phyloP scores from a whole-genome alignment of 2,329 filamentous ascomycete genomes.

The Colletotrichum sp. region DNA sequence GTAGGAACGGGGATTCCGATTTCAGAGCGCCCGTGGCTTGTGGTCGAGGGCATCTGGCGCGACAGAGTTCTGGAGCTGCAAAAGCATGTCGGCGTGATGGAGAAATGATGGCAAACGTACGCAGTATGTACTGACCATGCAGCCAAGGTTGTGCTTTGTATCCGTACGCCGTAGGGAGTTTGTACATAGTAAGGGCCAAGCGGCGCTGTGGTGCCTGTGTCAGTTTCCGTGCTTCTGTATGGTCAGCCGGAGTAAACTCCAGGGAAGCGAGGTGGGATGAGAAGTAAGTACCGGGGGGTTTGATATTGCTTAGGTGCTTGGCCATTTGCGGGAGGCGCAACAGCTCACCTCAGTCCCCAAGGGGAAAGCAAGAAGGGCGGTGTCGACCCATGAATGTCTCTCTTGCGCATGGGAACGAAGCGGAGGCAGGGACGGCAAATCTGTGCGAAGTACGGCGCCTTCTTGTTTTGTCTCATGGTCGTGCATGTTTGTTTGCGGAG shows the following conservation, averaged over 20 bases:
- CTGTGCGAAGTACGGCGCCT: background rate
- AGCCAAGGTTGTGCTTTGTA: background rate
- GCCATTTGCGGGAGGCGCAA: background rate
- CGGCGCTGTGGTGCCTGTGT: background rate
- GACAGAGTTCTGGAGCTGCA: background rate
- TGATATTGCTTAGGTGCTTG: background rate
- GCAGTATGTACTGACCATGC: background rate
- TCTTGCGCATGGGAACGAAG: background rate
- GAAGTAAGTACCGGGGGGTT: background rate
- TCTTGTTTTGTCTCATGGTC: background rate
- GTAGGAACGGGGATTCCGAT: background rate
- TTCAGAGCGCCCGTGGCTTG: background rate
- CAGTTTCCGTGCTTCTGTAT: background rate
- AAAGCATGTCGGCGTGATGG: background rate
- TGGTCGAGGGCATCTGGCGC: background rate
- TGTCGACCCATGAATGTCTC: background rate
- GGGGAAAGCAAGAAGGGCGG: background rate
- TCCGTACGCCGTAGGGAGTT: background rate
- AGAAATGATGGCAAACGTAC: background rate
- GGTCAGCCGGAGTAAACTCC: background rate
- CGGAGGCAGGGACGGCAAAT: background rate
- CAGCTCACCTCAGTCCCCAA: background rate
- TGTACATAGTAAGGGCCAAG: background rate
- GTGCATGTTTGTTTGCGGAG: slow-evolving; percentile 2
- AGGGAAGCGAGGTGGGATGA: background rate